Base-by-base conservation (phyloP, 352 stramenopile species). In the Globisporangium orthogonon region DNA sequence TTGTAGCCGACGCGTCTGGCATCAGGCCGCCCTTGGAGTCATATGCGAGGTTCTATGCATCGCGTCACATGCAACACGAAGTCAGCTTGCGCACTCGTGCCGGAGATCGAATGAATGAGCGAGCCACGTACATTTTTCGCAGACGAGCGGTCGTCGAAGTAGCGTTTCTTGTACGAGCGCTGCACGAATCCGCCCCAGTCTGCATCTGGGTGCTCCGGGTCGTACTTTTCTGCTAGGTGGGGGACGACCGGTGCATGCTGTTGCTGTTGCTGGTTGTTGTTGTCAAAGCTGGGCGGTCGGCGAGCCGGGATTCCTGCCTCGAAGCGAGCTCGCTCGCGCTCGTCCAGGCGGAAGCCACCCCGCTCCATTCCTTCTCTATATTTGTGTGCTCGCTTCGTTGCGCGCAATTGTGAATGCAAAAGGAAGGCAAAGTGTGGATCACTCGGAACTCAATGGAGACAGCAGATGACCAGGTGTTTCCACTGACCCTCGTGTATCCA, bases 101-200 rank as follows among this genome's bases (percentile, higher is more conserved):
- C 3, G 37, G 1, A 33, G 50, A n/a, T 28, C 2, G 53, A 49
- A n/a, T 1, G 40, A 2, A 52, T 33, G 33, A 18, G 13, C n/a
- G 3, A 23, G 23, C 23, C 23, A 60, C 66, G 39, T 63, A 87
- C 75, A 49, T 79, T 64, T 80, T 70, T 72, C 11, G 62, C 61
- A 1, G 58, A 60, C 23, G 66, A 52, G 50, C 76, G 74, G 50
- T 76, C 59, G 43, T 61, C 58, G 37, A 70, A 88, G 50, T 72
- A 72, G 18, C 78, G 75, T 61, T 90, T 90, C 67, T 88, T 90
- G 66, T 81, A 76, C 35, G 69, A 74, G 48, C 78, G 74, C 23
- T 78, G 69, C 5, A 92, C 82, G 49, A 70, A 74, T 15, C 82
- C 82, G 31, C 72, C 82, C 82, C 82, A 92, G 53, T 92, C 82